These are phyloP conservation scores for Oryza officinalis DNA, from an alignment of 176 grass and related monocot genomes.

Conservation along the genomic window DNA sequence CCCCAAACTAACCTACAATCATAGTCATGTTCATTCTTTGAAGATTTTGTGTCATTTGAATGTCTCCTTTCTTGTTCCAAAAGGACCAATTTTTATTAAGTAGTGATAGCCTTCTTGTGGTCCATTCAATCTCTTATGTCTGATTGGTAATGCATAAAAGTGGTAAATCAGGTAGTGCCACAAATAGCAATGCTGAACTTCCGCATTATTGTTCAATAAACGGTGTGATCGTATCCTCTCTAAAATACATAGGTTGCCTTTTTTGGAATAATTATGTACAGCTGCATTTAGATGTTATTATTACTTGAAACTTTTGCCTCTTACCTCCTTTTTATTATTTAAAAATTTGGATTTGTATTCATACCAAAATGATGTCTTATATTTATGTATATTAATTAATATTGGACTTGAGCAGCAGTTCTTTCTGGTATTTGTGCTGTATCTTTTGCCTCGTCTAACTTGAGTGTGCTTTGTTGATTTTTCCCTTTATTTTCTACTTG, in stretches of 20 bases:
- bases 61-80: background rate
- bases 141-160: constrained; percentile 8
- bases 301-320: background rate
- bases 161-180: constrained; percentile 15
- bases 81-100: constrained; percentile 1
- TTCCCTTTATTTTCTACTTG: constrained; percentile 12
- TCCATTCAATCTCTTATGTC: constrained; percentile 15
- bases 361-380: constrained; percentile 28
- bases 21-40: background rate
- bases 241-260: background rate
- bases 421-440: constrained; percentile 6
- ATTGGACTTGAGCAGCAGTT: constrained; percentile 14
- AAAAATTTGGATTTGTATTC: background rate
- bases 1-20: background rate
- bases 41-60: background rate
- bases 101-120: background rate
- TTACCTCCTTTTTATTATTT: background rate
- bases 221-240: background rate
- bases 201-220: background rate
- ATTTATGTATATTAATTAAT: background rate
- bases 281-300: constrained; percentile 5
- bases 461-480: background rate
- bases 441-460: constrained; percentile 1
- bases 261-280: background rate
- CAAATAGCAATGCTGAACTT: background rate